Evolutionary conservation across 352 stramenopile genomes (phyloP).

Genomic region (Thraustochytrium striatum): DNA sequence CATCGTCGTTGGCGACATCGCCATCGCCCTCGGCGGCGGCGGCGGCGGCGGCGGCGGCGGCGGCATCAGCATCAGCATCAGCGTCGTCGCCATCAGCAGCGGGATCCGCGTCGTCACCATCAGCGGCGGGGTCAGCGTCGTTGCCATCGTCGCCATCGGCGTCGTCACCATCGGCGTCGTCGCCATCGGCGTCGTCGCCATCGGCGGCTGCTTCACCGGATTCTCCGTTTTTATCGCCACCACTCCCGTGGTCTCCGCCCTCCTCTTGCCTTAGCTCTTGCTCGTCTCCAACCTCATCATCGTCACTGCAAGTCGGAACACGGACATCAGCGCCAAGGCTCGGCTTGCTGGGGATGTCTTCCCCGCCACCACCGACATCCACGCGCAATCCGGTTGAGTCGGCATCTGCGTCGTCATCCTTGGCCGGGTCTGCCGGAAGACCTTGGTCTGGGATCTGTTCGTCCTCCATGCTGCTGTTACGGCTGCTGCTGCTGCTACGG

Average conservation of each 20-base stretch:
- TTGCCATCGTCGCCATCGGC: not conserved
- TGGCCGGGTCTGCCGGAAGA: too few relatives aligned
- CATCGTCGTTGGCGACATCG: not conserved
- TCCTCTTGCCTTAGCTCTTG: too few relatives aligned
- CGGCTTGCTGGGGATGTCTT: too few relatives aligned
- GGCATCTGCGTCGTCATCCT: not conserved
- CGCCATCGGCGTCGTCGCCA: not conserved
- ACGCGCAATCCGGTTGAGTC: too few relatives aligned
- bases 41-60: not conserved
- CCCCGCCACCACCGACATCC: too few relatives aligned
- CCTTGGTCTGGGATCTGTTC: too few relatives aligned
- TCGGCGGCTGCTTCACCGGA: too few relatives aligned
- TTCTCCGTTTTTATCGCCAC: too few relatives aligned
- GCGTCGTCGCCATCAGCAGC: not conserved
- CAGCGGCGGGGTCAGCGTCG: not conserved
- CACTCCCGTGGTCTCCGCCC: not conserved
- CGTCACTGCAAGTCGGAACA: too few relatives aligned
- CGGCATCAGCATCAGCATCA: conserved; percentile 9
- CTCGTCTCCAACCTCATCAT: not conserved
- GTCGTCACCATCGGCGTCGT: not conserved
- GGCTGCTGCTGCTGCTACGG: too few relatives aligned
- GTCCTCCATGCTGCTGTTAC: too few relatives aligned
- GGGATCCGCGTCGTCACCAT: not conserved
- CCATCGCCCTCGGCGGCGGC: not conserved
- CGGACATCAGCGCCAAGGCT: too few relatives aligned